These are phyloP conservation scores for Hyphopichia buzzinii DNA, from an alignment of 1,139 yeast species.

Conservation along the genomic window DNA sequence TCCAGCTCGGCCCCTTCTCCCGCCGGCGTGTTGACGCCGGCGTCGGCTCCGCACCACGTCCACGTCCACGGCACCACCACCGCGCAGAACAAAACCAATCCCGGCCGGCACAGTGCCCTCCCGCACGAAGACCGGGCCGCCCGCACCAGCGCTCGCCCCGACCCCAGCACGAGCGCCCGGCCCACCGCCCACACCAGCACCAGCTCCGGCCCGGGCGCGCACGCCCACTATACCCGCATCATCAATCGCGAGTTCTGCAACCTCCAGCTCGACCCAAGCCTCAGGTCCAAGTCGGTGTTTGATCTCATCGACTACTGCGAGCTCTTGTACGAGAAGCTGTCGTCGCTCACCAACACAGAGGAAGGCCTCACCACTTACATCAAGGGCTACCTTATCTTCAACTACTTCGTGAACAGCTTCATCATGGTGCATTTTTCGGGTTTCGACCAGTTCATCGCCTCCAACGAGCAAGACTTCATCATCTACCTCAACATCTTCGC, in stretches of 20 bases:
- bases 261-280: conserved; percentile 32
- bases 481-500: conserved; percentile 45
- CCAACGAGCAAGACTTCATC: conserved; percentile 40
- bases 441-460: conserved; percentile 40
- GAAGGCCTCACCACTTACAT: conserved; percentile 27
- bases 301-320: conserved; percentile 46
- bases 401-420: conserved; percentile 44
- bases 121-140: no score
- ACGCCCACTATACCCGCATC: conserved; percentile 22
- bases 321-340: conserved; percentile 34
- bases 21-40: no score
- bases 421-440: conserved; percentile 46
- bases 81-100: no score
- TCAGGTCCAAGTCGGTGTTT: conserved; percentile 36
- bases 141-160: neutral
- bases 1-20: no score
- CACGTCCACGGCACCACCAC: no score
- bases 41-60: no score
- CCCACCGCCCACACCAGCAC: neutral
- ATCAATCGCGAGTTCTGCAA: conserved; percentile 37
- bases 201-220: conserved; percentile 5
- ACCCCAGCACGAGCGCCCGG: neutral
- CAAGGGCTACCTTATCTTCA: conserved; percentile 41
- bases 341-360: conserved; percentile 14
- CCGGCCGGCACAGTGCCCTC: no score